Percentiles rank a stretch among this genome's conserved stretches.
These are phyloP conservation scores for Psidium friedrichsthalianum DNA, from an alignment of 345 rosid genomes.

Conservation along the genomic window DNA sequence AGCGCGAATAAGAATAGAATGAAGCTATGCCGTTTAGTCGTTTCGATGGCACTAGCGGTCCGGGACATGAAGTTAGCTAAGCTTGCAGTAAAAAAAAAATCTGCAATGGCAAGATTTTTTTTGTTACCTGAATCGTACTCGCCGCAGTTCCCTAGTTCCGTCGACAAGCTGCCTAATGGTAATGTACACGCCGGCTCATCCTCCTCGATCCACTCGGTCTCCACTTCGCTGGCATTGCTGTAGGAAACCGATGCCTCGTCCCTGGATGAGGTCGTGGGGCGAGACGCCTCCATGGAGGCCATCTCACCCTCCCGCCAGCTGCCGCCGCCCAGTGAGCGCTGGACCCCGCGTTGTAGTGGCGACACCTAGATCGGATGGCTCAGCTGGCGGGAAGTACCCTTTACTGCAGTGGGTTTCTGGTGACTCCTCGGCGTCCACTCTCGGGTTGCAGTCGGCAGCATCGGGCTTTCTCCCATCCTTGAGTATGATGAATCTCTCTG, in stretches of 20 bases:
- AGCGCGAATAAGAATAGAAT: not conserved
- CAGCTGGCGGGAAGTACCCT: slow-evolving; percentile 18
- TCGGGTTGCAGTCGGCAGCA: slow-evolving; percentile 26
- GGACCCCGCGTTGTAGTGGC: slow-evolving; percentile 31
- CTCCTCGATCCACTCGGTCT: slow-evolving; percentile 85
- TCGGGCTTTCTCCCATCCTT: slow-evolving; percentile 69
- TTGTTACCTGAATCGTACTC: slow-evolving; percentile 90
- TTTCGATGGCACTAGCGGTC: not conserved
- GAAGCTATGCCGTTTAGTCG: not conserved
- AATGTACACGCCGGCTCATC: slow-evolving; percentile 91
- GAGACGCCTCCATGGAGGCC: slow-evolving; percentile 32
- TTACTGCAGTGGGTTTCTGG: slow-evolving; percentile 17
- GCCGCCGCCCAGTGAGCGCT: slow-evolving; percentile 41
- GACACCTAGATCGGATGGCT: slow-evolving; percentile 19
- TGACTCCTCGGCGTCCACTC: slow-evolving; percentile 73
- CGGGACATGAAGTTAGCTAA: not conserved
- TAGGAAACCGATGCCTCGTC: slow-evolving; percentile 76
- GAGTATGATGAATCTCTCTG: slow-evolving; percentile 83
- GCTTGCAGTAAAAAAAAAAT: not conserved
- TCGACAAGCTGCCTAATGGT: slow-evolving; percentile 80
- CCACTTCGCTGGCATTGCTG: slow-evolving; percentile 90
- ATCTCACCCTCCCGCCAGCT: slow-evolving; percentile 33
- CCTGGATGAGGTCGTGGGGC: slow-evolving; percentile 83
- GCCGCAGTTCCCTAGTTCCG: slow-evolving; percentile 92
- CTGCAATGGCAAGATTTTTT: not conserved